Percentiles rank a stretch among this genome's conserved stretches.
Evolutionary conservation across 2,329 filamentous ascomycete species (phyloP).

Genomic region (Pseudomassariella vexata): DNA sequence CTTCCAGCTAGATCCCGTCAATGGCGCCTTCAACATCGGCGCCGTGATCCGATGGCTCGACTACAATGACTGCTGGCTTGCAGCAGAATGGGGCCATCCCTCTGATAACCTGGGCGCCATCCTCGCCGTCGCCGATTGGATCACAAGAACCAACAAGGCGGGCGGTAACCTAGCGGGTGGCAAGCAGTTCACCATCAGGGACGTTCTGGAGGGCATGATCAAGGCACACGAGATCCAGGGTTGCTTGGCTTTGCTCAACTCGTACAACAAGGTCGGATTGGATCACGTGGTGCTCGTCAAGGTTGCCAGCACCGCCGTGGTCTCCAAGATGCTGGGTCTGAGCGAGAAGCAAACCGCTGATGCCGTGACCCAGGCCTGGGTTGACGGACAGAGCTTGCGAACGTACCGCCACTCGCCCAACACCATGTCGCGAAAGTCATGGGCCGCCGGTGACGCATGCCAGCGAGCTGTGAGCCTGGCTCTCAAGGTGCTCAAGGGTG

Average conservation of each 20-base stretch:
- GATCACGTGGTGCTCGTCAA: conserved; percentile 98
- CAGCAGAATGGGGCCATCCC: conserved; percentile 97
- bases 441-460: conserved; percentile 97
- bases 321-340: conserved; percentile 91
- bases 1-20: conserved; percentile 91
- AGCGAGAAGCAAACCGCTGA: conserved; percentile 87
- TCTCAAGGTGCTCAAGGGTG: conserved; percentile 86
- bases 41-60: conserved; percentile 99
- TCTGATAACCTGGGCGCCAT: conserved; percentile 98
- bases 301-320: conserved; percentile 89
- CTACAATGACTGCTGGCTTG: conserved; percentile 99
- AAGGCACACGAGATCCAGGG: conserved; percentile 99
- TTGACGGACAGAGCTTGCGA: conserved; percentile 90
- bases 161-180: conserved; percentile 77
- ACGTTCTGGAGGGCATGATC: conserved; percentile 96
- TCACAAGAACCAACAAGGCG: conserved; percentile 79
- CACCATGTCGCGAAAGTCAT: conserved; percentile 99
- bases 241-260: conserved; percentile 93
- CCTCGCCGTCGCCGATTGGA: conserved; percentile 93
- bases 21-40: conserved; percentile 97
- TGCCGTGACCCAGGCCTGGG: conserved; percentile 94
- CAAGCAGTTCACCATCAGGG: conserved; percentile 81
- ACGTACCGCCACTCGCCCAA: conserved; percentile 98
- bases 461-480: conserved; percentile 89
- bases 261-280: conserved; percentile 95